Percentiles rank a stretch among this genome's conserved stretches.
Conservation (phyloP, 495 filamentous ascomycete genomes). For the Podospora comata region DNA sequence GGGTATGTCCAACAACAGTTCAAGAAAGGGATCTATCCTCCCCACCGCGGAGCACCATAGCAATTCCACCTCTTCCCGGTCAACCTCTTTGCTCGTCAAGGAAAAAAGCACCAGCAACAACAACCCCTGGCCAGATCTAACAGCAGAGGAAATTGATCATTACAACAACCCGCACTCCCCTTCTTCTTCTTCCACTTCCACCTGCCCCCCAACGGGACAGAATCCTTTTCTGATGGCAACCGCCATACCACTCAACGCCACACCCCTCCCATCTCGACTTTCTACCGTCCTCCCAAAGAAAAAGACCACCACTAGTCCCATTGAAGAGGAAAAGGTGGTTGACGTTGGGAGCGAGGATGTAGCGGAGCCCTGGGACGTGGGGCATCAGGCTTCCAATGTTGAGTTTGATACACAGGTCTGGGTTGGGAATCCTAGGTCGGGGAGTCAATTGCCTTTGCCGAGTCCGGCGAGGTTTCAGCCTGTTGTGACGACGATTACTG, state of each 20-base stretch:
- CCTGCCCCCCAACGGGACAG: not conserved
- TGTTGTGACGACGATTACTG: not conserved
- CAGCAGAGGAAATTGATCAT: conserved; percentile 13
- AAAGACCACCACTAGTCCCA: not conserved
- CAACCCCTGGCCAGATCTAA: conserved; percentile 30
- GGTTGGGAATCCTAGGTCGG: not conserved
- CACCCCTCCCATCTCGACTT: not conserved
- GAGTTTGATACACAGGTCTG: conserved; percentile 16
- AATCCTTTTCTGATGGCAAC: not conserved
- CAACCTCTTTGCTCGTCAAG: not conserved
- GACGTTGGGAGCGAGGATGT: no score
- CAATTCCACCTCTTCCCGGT: not conserved
- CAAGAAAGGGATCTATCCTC: conserved; percentile 20
- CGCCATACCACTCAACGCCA: not conserved
- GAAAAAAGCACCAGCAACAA: not conserved
- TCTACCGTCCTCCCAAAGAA: not conserved
- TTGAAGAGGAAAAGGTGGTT: not conserved
- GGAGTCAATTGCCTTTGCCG: not conserved
- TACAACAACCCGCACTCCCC: not conserved
- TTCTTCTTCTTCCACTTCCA: not conserved
- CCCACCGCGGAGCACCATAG: conserved; percentile 18
- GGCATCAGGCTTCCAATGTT: conserved; percentile 6
- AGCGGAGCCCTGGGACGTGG: not conserved
- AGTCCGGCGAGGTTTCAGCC: not conserved
- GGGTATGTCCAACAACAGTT: conserved; percentile 5